These are phyloP conservation scores for Lactifluus volemus DNA, from an alignment of 768 basidiomycete genomes.

Conservation along the genomic window DNA sequence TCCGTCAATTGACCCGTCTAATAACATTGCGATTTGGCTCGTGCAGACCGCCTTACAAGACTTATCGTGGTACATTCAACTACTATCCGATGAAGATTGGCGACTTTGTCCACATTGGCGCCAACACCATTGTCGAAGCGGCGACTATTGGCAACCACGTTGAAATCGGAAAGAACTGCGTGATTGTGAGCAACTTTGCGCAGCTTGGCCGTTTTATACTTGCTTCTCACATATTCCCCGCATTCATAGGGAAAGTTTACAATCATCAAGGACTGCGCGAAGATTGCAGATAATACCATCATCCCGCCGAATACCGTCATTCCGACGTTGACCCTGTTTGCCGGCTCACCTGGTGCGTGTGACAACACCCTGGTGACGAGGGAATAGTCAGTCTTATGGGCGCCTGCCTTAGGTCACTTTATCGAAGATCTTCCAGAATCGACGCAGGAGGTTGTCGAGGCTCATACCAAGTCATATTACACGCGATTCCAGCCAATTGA, in stretches of 20 bases:
- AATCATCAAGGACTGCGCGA: slow-evolving; percentile 93
- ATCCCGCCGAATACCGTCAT: slow-evolving; percentile 90
- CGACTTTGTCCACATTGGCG: slow-evolving; percentile 91
- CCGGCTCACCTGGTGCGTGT: slow-evolving; percentile 77
- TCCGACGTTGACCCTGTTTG: slow-evolving; percentile 76
- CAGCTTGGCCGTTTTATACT: not conserved
- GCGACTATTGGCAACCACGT: slow-evolving; percentile 92
- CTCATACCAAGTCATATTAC: slow-evolving; percentile 78
- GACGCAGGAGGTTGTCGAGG: slow-evolving; percentile 86
- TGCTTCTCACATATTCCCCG: not conserved
- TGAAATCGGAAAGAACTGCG: slow-evolving; percentile 90
- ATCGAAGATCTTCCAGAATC: slow-evolving; percentile 85
- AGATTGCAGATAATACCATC: slow-evolving; percentile 82
- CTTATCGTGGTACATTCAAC: slow-evolving; percentile 85
- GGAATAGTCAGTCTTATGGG: not conserved
- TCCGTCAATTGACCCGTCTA: not conserved
- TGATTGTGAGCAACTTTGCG: slow-evolving; percentile 55
- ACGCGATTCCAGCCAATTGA: slow-evolving; percentile 62
- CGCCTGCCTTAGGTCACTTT: slow-evolving; percentile 50
- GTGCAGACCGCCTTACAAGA: slow-evolving; percentile 75
- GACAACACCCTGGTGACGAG: not conserved
- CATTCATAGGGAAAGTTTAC: slow-evolving; percentile 79
- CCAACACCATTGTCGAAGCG: slow-evolving; percentile 85
- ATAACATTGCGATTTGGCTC: not conserved
- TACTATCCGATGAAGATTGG: slow-evolving; percentile 98